phyloP scores from a whole-genome alignment of 1,139 yeast species.

The Pichia sp. region DNA sequence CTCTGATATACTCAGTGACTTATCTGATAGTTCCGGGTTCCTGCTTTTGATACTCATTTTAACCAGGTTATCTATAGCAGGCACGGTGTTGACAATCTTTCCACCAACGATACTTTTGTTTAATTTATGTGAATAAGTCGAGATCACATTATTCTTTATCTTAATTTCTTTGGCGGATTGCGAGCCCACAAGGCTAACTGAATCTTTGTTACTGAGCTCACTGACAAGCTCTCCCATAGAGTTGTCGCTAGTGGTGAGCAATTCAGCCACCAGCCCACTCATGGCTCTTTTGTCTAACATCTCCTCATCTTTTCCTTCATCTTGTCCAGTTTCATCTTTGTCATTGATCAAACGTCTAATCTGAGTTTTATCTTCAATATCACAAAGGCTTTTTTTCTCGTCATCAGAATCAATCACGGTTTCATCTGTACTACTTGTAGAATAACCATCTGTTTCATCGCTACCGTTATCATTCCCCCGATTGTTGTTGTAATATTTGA shows the following conservation, averaged over 20 bases:
- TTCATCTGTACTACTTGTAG: neutral
- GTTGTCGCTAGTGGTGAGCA: neutral
- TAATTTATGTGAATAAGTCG: conserved; percentile 9
- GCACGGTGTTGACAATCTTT: neutral
- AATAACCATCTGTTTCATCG: conserved; percentile 13
- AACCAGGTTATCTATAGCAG: conserved; percentile 7
- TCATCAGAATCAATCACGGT: conserved; percentile 18
- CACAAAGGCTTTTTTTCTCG: too few relatives aligned
- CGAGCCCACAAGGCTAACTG: neutral
- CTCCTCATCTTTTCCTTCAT: neutral
- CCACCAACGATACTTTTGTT: conserved; percentile 10
- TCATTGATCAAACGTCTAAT: too few relatives aligned
- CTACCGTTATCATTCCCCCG: conserved; percentile 10
- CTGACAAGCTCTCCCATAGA: neutral
- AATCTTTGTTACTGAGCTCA: neutral
- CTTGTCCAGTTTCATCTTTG: conserved; percentile 2
- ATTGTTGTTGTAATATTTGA: neutral
- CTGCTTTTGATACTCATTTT: neutral
- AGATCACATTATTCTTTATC: neutral
- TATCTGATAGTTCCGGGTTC: neutral
- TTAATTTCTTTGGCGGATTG: neutral
- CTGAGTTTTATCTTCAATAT: too few relatives aligned
- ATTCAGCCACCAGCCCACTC: neutral
- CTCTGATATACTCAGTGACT: conserved; percentile 4
- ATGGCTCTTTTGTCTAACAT: neutral